These are phyloP conservation scores for Malus sylvestris DNA, from an alignment of 306 rosid genomes.

Conservation along the genomic window DNA sequence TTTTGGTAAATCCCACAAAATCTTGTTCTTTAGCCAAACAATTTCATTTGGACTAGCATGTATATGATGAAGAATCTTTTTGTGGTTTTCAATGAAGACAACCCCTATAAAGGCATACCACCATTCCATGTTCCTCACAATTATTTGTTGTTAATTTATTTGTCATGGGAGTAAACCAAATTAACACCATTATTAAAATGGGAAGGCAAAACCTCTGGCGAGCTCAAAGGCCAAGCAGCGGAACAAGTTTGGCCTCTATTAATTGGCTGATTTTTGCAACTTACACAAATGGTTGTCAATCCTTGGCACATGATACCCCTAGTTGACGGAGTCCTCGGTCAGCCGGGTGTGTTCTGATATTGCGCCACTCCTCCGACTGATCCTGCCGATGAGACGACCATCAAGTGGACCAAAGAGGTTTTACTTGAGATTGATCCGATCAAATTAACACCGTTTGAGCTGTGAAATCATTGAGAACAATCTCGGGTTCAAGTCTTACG, in stretches of 20 bases:
- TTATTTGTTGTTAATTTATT: background rate
- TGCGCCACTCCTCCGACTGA: conserved; percentile 3
- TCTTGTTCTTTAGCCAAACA: background rate
- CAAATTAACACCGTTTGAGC: conserved; percentile 1
- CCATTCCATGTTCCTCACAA: background rate
- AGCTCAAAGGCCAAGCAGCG: background rate
- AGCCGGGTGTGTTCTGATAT: conserved; percentile 48
- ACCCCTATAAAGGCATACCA: background rate
- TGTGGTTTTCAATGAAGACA: background rate
- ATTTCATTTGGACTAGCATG: background rate
- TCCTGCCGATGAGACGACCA: background rate
- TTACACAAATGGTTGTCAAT: conserved; percentile 42
- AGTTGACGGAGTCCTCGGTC: conserved; percentile 46
- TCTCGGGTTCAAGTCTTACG: conserved; percentile 40
- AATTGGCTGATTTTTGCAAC: conserved; percentile 50
- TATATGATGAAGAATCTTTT: background rate
- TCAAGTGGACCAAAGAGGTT: conserved; percentile 55
- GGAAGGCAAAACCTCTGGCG: conserved; percentile 22
- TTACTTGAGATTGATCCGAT: conserved; percentile 28
- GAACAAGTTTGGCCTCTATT: conserved; percentile 26
- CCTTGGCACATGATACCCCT: conserved; percentile 40
- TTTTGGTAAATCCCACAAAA: background rate
- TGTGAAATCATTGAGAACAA: conserved; percentile 47
- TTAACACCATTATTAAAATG: conserved; percentile 10
- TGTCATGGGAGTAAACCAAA: background rate